phyloP scores from a whole-genome alignment of 306 rosid species.

The Rosa multiflora region DNA sequence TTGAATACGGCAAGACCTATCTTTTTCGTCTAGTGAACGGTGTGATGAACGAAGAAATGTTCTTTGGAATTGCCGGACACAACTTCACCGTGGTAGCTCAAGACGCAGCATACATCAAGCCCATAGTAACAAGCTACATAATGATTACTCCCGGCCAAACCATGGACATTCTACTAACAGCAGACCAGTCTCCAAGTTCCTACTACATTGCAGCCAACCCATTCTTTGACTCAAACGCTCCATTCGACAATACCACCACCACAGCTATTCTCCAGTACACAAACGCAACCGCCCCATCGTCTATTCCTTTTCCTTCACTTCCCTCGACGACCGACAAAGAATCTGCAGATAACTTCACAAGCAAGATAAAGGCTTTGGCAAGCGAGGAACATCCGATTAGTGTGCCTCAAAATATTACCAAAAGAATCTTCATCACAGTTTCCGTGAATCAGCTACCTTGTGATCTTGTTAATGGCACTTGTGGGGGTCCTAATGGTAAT shows the following conservation, averaged over 20 bases:
- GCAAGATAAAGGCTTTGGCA: constrained; percentile 28
- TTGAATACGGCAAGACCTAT: constrained; percentile 18
- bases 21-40: constrained; percentile 11
- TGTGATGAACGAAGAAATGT: constrained; percentile 21
- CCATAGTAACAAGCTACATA: constrained; percentile 11
- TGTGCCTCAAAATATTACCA: constrained; percentile 23
- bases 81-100: constrained; percentile 20
- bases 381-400: constrained; percentile 18
- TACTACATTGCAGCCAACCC: constrained; percentile 22
- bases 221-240: background rate
- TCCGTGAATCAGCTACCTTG: constrained; percentile 28
- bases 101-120: constrained; percentile 29
- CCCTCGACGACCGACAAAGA: background rate
- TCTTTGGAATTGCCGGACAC: constrained; percentile 24
- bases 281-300: background rate
- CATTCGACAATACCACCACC: constrained; percentile 2
- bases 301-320: constrained; percentile 5
- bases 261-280: background rate
- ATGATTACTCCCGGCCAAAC: constrained; percentile 30
- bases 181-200: constrained; percentile 7
- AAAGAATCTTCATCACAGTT: constrained; percentile 25
- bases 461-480: constrained; percentile 14
- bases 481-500: constrained; percentile 30
- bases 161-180: constrained; percentile 23
- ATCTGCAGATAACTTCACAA: constrained; percentile 21